Conservation (phyloP, 345 rosid genomes). For the Schrenkiella parvula region DNA sequence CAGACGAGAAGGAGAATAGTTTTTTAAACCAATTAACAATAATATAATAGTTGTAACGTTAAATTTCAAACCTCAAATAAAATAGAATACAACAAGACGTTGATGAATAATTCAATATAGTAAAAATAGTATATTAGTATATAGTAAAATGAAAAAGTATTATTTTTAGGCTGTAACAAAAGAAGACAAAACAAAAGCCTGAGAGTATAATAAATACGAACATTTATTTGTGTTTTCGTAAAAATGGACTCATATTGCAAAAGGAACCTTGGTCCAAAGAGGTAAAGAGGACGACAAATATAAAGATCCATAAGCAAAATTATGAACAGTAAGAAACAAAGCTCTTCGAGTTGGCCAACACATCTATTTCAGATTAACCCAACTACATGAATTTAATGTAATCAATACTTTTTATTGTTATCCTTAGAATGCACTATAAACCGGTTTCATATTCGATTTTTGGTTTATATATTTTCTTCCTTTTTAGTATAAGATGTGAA, state of each 20-base stretch:
- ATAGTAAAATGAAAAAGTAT: neutral
- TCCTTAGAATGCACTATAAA: neutral
- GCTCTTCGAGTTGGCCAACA: neutral
- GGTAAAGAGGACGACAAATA: conserved; percentile 11
- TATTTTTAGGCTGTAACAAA: conserved; percentile 5
- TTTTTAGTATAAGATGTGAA: neutral
- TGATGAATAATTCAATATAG: neutral
- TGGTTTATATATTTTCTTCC: neutral
- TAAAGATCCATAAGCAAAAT: conserved; percentile 13
- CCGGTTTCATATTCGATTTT: neutral
- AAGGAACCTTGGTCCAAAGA: conserved; percentile 15
- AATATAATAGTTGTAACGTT: neutral
- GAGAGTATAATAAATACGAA: neutral
- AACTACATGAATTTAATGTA: neutral
- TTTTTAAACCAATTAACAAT: neutral
- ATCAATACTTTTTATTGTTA: neutral
- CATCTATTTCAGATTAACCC: neutral
- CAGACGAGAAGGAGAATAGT: neutral
- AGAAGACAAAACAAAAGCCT: neutral
- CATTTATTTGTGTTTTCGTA: conserved; percentile 4
- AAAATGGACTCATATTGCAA: neutral
- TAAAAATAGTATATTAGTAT: neutral
- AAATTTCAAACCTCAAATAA: neutral
- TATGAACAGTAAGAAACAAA: conserved; percentile 14
- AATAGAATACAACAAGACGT: neutral